Conservation (phyloP, 2,329 filamentous ascomycete genomes). For the Rhynchosporium graminicola region DNA sequence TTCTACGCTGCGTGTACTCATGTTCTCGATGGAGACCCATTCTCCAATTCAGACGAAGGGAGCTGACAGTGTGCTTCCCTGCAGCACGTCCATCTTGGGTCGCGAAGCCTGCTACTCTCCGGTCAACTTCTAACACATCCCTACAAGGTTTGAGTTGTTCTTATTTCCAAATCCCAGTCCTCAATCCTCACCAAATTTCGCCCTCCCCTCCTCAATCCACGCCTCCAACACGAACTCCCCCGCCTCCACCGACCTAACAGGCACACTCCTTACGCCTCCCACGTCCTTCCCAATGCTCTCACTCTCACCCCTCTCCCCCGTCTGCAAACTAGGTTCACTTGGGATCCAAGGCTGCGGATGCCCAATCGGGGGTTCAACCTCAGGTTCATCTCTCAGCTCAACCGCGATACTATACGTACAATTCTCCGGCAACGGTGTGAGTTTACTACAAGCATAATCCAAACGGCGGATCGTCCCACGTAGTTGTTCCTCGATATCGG, state of each 20-base stretch:
- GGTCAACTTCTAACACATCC: too few species aligned
- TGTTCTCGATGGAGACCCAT: too few species aligned
- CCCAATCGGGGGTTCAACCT: constrained; percentile 52
- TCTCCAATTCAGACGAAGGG: too few species aligned
- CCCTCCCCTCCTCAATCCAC: constrained; percentile 65
- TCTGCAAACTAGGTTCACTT: constrained; percentile 47
- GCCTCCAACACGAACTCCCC: constrained; percentile 68
- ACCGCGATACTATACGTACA: constrained; percentile 78
- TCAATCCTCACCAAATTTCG: constrained; percentile 26
- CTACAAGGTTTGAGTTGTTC: too few species aligned
- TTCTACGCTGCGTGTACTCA: too few species aligned
- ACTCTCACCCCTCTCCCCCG: constrained; percentile 38
- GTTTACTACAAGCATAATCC: constrained; percentile 57
- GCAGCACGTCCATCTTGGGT: too few species aligned
- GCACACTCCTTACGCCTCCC: constrained; percentile 57
- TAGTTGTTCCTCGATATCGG: constrained; percentile 71
- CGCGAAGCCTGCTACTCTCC: too few species aligned
- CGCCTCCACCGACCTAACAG: constrained; percentile 62
- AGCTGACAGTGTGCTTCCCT: too few species aligned
- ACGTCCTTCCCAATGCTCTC: constrained; percentile 42
- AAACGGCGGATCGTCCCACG: constrained; percentile 66
- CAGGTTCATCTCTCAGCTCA: constrained; percentile 63
- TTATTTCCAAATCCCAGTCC: not conserved
- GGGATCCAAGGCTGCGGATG: constrained; percentile 64
- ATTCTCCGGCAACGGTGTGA: constrained; percentile 58